These are phyloP conservation scores for Umbellularia californica DNA, from an alignment of 164 flowering plant species.

Conservation along the genomic window DNA sequence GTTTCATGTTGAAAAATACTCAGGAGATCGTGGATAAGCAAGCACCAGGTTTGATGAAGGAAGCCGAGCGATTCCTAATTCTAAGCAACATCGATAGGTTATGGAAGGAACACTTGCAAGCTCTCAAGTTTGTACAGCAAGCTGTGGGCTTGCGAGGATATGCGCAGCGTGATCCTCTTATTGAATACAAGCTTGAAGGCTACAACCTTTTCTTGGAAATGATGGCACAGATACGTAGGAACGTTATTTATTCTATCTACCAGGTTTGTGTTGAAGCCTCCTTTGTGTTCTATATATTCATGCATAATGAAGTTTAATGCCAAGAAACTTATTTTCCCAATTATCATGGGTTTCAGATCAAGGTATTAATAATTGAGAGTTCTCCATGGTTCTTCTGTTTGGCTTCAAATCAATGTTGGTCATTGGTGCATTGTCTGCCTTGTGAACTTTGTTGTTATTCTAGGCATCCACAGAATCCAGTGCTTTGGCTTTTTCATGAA, in stretches of 20 bases:
- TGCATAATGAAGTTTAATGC: neutral
- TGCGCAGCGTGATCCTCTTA: constrained; percentile 97
- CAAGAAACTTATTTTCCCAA: neutral
- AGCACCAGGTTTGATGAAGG: constrained; percentile 93
- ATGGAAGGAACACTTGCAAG: constrained; percentile 99
- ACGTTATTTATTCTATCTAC: constrained; percentile 92
- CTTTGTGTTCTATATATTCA: neutral
- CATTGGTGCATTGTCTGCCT: neutral
- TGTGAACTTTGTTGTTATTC: too few relatives aligned
- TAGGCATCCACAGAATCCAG: neutral
- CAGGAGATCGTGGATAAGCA: constrained; percentile 86
- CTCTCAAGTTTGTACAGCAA: constrained; percentile 94
- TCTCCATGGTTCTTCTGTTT: too few relatives aligned
- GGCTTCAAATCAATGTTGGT: too few relatives aligned
- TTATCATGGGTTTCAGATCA: neutral
- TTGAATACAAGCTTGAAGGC: constrained; percentile 97
- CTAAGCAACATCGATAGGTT: constrained; percentile 91
- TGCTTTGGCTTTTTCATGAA: neutral
- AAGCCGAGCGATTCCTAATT: constrained; percentile 88
- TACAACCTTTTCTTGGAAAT: constrained; percentile 92
- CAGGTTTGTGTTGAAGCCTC: constrained; percentile 46
- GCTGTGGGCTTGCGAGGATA: constrained; percentile 98
- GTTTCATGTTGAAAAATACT: constrained; percentile 1
- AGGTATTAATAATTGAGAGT: neutral
- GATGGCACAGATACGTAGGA: constrained; percentile 98